Evolutionary conservation across 768 basidiomycete genomes (phyloP).

Genomic region (Collybiopsis luxurians): DNA sequence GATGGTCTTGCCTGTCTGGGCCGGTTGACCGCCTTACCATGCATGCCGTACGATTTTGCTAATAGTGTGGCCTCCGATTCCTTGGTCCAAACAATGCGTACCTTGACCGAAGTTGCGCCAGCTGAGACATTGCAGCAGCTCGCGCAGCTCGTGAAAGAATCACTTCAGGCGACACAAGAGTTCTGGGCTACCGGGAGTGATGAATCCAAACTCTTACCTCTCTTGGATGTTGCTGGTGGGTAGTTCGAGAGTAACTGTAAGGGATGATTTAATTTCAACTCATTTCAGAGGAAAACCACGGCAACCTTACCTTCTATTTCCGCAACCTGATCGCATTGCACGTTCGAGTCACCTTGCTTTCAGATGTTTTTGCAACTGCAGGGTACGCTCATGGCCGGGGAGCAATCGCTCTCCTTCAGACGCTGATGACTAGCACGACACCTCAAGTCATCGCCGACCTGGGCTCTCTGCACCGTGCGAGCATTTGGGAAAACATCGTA

Average conservation of each 20-base stretch:
- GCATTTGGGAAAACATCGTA: constrained; percentile 84
- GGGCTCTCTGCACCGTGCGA: constrained; percentile 77
- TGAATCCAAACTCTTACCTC: constrained; percentile 60
- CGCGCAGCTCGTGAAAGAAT: constrained; percentile 64
- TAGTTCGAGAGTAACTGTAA: no score
- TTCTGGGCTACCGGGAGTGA: constrained; percentile 63
- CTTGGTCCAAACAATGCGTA: constrained; percentile 83
- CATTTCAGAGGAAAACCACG: constrained; percentile 41
- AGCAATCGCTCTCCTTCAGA: constrained; percentile 71
- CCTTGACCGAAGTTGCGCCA: constrained; percentile 85
- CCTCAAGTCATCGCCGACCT: constrained; percentile 67
- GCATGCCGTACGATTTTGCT: constrained; percentile 86
- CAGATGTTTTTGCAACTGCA: constrained; percentile 83
- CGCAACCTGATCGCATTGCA: constrained; percentile 72
- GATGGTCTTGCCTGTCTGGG: constrained; percentile 76
- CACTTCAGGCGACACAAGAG: constrained; percentile 62
- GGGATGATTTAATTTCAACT: no score
- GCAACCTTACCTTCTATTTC: constrained; percentile 61
- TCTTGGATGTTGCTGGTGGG: constrained; percentile 55
- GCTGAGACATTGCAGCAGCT: constrained; percentile 72
- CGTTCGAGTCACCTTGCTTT: constrained; percentile 77
- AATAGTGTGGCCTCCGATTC: constrained; percentile 84
- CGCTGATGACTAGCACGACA: constrained; percentile 62
- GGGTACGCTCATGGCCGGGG: constrained; percentile 80
- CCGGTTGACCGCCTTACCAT: constrained; percentile 77